These are phyloP conservation scores for Euphorbia lathyris DNA, from an alignment of 345 rosid genomes.

Conservation along the genomic window DNA sequence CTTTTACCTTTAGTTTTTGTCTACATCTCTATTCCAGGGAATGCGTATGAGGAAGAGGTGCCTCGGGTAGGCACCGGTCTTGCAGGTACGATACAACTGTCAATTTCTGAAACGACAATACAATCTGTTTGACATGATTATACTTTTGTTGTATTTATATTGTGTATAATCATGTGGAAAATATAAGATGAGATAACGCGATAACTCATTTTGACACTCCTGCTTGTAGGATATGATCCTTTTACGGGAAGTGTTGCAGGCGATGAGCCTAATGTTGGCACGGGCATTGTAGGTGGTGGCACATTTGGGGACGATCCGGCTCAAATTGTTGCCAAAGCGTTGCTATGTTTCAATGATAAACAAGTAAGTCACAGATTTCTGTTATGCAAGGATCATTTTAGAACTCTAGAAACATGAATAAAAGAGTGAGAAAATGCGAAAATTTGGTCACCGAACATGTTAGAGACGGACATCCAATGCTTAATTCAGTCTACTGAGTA, in stretches of 20 bases:
- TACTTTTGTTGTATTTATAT: too few relatives aligned
- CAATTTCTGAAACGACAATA: too few relatives aligned
- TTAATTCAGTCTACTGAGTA: too few relatives aligned
- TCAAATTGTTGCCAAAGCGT: slow-evolving; percentile 61
- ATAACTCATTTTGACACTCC: too few relatives aligned
- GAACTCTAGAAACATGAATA: too few relatives aligned
- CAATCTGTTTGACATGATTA: too few relatives aligned
- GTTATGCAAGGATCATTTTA: neutral
- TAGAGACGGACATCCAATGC: neutral
- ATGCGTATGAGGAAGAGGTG: slow-evolving; percentile 22
- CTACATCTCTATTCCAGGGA: slow-evolving; percentile 36
- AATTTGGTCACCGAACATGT: neutral
- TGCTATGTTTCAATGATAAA: slow-evolving; percentile 70
- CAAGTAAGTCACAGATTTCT: slow-evolving; percentile 34
- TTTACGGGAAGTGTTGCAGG: neutral
- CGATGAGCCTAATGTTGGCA: neutral
- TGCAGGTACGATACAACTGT: neutral
- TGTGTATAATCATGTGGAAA: too few relatives aligned
- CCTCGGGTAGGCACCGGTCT: slow-evolving; percentile 8
- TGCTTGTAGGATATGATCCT: neutral
- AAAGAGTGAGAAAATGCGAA: neutral
- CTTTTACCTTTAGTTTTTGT: slow-evolving; percentile 28
- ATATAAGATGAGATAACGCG: too few relatives aligned
- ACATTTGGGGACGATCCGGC: slow-evolving; percentile 37
- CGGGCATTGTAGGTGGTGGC: slow-evolving; percentile 4